These are phyloP conservation scores for Ascochyta clinopodiicola DNA, from an alignment of 2,329 filamentous ascomycete genomes.

Conservation along the genomic window DNA sequence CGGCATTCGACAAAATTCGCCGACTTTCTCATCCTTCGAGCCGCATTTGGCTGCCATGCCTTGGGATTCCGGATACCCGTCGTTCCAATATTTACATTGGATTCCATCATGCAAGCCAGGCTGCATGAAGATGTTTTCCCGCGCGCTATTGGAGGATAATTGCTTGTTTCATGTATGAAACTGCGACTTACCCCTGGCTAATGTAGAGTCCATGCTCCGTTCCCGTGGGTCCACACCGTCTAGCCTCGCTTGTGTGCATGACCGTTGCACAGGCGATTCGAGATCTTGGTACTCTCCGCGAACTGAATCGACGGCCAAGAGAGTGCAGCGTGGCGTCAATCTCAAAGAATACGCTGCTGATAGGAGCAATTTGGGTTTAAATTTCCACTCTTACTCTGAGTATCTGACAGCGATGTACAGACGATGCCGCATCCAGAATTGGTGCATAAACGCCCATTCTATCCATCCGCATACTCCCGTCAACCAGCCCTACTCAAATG, in stretches of 20 bases:
- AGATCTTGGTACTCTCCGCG: not conserved
- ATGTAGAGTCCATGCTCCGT: conserved; percentile 9
- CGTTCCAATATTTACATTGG: conserved; percentile 1
- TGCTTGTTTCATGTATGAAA: conserved; percentile 32
- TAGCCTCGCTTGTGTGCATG: conserved; percentile 14
- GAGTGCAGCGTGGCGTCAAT: conserved; percentile 1
- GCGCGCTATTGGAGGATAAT: conserved; percentile 27
- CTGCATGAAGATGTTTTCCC: conserved; percentile 14
- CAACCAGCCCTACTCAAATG: conserved; percentile 1
- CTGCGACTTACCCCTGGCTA: conserved; percentile 19
- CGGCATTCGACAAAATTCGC: not conserved
- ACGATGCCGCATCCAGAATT: not conserved
- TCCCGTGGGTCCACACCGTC: conserved; percentile 8
- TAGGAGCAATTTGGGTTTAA: not conserved
- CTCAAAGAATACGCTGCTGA: not conserved
- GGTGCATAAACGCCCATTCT: conserved; percentile 10
- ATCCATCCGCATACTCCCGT: conserved; percentile 2
- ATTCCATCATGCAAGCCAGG: conserved; percentile 19
- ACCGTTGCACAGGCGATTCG: conserved; percentile 21
- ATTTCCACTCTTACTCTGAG: not conserved
- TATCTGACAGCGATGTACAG: not conserved
- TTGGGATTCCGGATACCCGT: not conserved
- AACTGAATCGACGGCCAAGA: not conserved
- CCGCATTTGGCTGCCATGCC: conserved; percentile 3
- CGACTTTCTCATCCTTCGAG: not conserved